Evolutionary conservation across 1,284 basidiomycete species (phyloP), one percentile per base, ranked within the genome.

Genomic region (Rhodotorula glutinis): DNA sequence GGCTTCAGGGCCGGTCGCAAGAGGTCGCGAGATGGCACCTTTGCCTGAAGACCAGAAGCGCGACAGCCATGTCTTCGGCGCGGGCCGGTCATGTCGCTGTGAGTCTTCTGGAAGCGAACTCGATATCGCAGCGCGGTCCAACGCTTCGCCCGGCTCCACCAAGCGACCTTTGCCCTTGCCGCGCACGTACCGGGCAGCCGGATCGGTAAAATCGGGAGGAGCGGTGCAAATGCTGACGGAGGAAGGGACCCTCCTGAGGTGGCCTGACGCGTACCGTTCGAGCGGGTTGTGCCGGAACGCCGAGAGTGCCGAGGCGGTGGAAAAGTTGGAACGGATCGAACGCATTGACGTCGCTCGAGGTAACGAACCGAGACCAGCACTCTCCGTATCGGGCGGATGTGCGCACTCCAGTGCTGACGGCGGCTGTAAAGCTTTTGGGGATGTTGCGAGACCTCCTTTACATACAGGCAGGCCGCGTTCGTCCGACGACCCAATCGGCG

Each of bases 221-320:
- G 68, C 57, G 8, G 69, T 73, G 29, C 59, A 66, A 14, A 73
- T 41, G 57, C 69, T 69, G 41, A 66, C 61, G 16, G 49, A 57
- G 17, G 43, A 57, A n/a, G 59, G 29, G n/a, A 63, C 63, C n/a
- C 69, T 59, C 4, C 51, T 21, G 21, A 71, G 52, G 16, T 56
- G 52, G 1, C 23, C 16, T 2, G n/a, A 10, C 55, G 49, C 33
- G 63, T 64, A 56, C 19, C 23, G 14, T n/a, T 53, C n/a, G 30
- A 72, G 29, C 21, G 63, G 54, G 60, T 57, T 40, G 63, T 55
- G n/a, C 17, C 54, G 56, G 62, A 63, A 54, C 33, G 8, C 5
- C 25, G 46, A 64, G 27, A 56, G 49, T 60, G 57, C 44, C 9
- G 57, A 59, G 4, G 54, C 9, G 8, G 56, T 47, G 4, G 55